These are phyloP conservation scores for Skeletonema potamos DNA, from an alignment of 108 stramenopile genomes.

Conservation along the genomic window DNA sequence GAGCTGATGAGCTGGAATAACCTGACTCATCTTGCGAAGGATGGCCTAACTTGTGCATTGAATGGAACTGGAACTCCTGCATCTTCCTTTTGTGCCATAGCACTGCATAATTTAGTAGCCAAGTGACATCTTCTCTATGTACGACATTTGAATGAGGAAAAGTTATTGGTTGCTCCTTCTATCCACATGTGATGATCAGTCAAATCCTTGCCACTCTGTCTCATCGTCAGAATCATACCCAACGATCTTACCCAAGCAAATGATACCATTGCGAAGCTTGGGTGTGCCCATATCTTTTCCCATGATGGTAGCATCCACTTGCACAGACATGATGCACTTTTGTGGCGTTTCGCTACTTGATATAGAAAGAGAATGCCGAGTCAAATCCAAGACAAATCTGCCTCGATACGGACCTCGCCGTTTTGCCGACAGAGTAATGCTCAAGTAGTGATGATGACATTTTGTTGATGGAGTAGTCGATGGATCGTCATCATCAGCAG, in stretches of 20 bases:
- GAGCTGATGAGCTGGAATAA: too few species aligned
- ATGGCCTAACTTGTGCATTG: neutral
- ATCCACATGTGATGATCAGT: neutral
- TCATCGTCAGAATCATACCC: constrained; percentile 44
- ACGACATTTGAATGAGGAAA: too few species aligned
- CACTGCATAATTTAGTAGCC: neutral
- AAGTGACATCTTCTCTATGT: too few species aligned
- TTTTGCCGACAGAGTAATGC: constrained; percentile 14
- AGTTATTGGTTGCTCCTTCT: too few species aligned
- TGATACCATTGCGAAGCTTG: constrained; percentile 29
- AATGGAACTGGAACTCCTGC: neutral
- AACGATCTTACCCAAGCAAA: constrained; percentile 32
- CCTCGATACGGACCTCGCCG: constrained; percentile 35
- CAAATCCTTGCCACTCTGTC: constrained; percentile 45
- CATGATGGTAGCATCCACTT: constrained; percentile 40
- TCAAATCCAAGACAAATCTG: constrained; percentile 23
- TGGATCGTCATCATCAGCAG: neutral
- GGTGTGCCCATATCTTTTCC: constrained; percentile 44
- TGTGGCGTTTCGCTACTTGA: neutral
- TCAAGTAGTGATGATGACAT: constrained; percentile 7
- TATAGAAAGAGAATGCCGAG: neutral
- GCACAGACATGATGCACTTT: constrained; percentile 13
- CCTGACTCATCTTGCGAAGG: neutral
- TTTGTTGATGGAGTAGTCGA: neutral
- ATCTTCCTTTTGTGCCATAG: neutral